Percentiles rank a stretch among this genome's conserved stretches.
Evolutionary conservation across 306 rosid genomes (phyloP).

Genomic region (Quercus suber): DNA sequence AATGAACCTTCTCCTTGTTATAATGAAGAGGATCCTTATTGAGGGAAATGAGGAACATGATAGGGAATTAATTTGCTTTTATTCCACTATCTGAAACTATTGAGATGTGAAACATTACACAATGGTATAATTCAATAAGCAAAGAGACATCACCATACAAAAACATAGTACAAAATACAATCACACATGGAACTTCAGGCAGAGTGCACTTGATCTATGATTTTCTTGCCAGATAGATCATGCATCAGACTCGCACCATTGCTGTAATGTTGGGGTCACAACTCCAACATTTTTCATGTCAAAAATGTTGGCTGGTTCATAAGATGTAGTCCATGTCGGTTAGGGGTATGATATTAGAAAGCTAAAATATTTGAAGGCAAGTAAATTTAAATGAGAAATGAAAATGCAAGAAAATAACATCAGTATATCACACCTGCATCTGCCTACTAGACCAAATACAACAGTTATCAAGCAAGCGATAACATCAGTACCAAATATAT

Average conservation of each 20-base stretch:
- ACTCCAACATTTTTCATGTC: constrained; percentile 91
- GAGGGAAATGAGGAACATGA: neutral
- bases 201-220: constrained; percentile 1
- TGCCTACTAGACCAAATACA: neutral
- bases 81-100: neutral
- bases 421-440: neutral
- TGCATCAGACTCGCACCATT: constrained; percentile 56
- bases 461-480: neutral
- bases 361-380: neutral
- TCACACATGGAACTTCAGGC: constrained; percentile 1
- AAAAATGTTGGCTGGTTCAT: constrained; percentile 63
- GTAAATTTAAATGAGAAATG: neutral
- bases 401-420: neutral
- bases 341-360: neutral
- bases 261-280: constrained; percentile 48
- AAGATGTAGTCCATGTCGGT: constrained; percentile 7
- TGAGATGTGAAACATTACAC: neutral
- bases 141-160: neutral
- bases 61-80: neutral
- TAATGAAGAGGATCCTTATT: too few relatives aligned
- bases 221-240: constrained; percentile 27
- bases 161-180: neutral
- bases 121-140: neutral
- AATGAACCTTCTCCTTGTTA: too few relatives aligned
- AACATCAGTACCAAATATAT: neutral